Evolutionary conservation across 2,329 filamentous ascomycete genomes (phyloP).

Genomic region (Lecanicillium sp.): DNA sequence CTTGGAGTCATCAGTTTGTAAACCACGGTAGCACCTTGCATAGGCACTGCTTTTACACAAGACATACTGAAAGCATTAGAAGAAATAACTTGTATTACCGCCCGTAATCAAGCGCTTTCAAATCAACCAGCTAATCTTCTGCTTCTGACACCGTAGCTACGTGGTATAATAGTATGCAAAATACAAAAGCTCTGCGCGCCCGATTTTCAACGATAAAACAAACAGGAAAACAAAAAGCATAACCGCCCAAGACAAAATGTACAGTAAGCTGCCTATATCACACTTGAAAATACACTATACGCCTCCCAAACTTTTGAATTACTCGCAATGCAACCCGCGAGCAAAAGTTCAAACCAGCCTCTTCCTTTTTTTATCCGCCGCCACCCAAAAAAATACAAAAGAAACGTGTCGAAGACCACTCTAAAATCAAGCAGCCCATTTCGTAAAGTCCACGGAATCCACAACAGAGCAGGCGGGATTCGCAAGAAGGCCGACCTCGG

Average conservation of each 20-base stretch:
- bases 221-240: no score
- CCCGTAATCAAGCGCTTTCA: no score
- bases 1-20: no score
- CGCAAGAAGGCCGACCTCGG: constrained; percentile 36
- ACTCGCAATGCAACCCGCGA: not conserved
- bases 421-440: constrained; percentile 34
- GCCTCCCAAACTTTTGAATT: constrained; percentile 10
- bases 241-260: constrained; percentile 1
- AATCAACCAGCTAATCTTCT: no score
- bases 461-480: constrained; percentile 30
- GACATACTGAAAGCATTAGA: no score
- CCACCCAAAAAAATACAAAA: constrained; percentile 3
- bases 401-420: not conserved
- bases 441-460: constrained; percentile 45
- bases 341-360: not conserved
- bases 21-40: no score
- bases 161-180: constrained; percentile 12
- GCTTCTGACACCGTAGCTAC: no score
- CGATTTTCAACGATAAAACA: constrained; percentile 1
- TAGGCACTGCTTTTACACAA: no score
- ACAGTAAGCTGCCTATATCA: constrained; percentile 8
- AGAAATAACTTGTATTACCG: no score
- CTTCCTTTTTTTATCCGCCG: not conserved
- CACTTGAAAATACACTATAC: constrained; percentile 9
- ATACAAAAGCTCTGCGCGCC: constrained; percentile 9